These are phyloP conservation scores for Alternaria novae-zelandiae DNA, from an alignment of 2,329 filamentous ascomycete species.

Conservation along the genomic window DNA sequence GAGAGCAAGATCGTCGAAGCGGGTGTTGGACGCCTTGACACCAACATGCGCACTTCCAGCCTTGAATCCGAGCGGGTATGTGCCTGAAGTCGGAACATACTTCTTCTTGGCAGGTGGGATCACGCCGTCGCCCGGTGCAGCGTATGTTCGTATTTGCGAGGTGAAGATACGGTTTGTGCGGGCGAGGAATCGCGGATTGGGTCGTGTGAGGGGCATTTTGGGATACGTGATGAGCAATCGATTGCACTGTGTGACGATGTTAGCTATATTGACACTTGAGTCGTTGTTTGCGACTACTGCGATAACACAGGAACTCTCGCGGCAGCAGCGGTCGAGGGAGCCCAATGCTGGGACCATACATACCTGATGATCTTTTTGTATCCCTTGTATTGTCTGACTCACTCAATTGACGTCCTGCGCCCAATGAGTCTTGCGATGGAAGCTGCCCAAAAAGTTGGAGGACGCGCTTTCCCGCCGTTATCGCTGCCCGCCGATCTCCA, in stretches of 20 bases:
- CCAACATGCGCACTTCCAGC: slow-evolving; percentile 89
- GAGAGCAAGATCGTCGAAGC: slow-evolving; percentile 87
- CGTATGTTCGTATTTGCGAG: slow-evolving; percentile 60
- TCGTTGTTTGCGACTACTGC: neutral
- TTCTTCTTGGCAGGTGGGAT: slow-evolving; percentile 85
- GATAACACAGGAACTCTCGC: neutral
- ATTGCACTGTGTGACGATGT: slow-evolving; percentile 6
- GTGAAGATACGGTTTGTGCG: slow-evolving; percentile 32
- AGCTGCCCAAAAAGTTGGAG: slow-evolving; percentile 7
- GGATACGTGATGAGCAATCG: neutral
- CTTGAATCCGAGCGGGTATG: slow-evolving; percentile 88
- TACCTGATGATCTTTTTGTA: slow-evolving; percentile 11
- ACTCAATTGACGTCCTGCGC: slow-evolving; percentile 27
- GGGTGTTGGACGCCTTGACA: slow-evolving; percentile 91
- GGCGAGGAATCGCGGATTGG: slow-evolving; percentile 35
- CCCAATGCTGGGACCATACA: neutral
- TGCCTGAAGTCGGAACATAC: slow-evolving; percentile 84
- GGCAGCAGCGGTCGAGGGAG: neutral
- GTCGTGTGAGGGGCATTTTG: slow-evolving; percentile 42
- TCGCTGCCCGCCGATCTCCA: slow-evolving; percentile 17
- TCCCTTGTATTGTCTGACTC: slow-evolving; percentile 6
- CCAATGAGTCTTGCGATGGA: slow-evolving; percentile 13
- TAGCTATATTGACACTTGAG: neutral
- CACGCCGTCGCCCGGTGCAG: slow-evolving; percentile 62
- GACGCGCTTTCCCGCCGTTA: slow-evolving; percentile 21